Percentiles rank a stretch among this genome's conserved stretches.
Conservation (phyloP, 73 alveolate genomes). For the Uronychia binucleata region DNA sequence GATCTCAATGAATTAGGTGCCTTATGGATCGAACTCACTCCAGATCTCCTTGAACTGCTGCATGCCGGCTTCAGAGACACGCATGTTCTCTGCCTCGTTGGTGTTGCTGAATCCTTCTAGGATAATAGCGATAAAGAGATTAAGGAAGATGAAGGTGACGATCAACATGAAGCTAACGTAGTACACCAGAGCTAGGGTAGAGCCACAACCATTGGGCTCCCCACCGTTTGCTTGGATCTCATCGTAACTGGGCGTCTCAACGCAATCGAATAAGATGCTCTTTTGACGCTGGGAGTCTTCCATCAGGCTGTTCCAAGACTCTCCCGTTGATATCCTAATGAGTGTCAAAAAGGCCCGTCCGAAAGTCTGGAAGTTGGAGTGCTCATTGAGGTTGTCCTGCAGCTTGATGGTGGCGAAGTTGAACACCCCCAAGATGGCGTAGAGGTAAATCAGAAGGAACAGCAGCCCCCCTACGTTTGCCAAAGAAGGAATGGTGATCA, state of each 20-base stretch:
- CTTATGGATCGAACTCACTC: slow-evolving; percentile 24
- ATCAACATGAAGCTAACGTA: slow-evolving; percentile 50
- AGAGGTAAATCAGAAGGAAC: slow-evolving; percentile 39
- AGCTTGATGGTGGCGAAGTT: slow-evolving; percentile 47
- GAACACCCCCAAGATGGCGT: slow-evolving; percentile 51
- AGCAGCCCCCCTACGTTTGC: slow-evolving; percentile 62
- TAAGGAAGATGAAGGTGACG: slow-evolving; percentile 63
- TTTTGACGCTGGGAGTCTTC: not conserved
- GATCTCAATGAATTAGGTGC: slow-evolving; percentile 30
- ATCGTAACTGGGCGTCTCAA: slow-evolving; percentile 6
- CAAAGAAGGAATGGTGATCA: slow-evolving; percentile 49
- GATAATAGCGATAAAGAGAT: slow-evolving; percentile 73
- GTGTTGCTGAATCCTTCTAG: slow-evolving; percentile 68
- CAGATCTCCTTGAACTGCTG: slow-evolving; percentile 21
- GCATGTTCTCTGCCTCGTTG: slow-evolving; percentile 27
- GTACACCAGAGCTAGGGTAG: slow-evolving; percentile 13
- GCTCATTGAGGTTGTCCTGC: slow-evolving; percentile 33
- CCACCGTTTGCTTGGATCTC: not conserved
- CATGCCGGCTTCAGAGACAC: slow-evolving; percentile 26
- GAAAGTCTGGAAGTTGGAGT: slow-evolving; percentile 41
- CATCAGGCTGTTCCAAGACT: slow-evolving; percentile 41
- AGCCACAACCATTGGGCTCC: slow-evolving; percentile 34
- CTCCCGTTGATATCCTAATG: slow-evolving; percentile 39
- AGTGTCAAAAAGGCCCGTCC: slow-evolving; percentile 30
- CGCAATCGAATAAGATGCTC: slow-evolving; percentile 4